Percentiles rank a stretch among this genome's conserved stretches.
Conservation (phyloP, 106 monocot genomes). For the Cymbidium sinense region DNA sequence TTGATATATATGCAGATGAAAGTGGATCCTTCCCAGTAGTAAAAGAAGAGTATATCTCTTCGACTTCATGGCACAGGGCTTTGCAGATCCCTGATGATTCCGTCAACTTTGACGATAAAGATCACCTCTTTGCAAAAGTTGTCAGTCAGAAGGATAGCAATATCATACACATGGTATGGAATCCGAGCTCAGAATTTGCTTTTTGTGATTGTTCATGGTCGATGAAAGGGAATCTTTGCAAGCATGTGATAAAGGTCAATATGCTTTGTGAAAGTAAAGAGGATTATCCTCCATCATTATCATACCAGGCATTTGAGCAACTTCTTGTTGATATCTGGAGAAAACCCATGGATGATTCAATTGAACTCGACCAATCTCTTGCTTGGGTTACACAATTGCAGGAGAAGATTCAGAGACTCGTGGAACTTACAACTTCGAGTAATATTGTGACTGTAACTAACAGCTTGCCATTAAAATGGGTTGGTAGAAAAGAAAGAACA, state of each 20-base stretch:
- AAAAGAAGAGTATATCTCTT: constrained; percentile 72
- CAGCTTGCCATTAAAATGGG: constrained; percentile 67
- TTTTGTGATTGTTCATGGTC: constrained; percentile 91
- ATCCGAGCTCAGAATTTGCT: constrained; percentile 86
- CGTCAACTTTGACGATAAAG: constrained; percentile 49
- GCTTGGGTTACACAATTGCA: constrained; percentile 65
- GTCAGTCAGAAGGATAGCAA: constrained; percentile 52
- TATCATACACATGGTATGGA: constrained; percentile 49
- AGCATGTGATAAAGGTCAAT: constrained; percentile 86
- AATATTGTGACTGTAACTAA: constrained; percentile 48
- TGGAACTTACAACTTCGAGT: constrained; percentile 46
- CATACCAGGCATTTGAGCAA: constrained; percentile 45
- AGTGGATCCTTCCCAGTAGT: constrained; percentile 77
- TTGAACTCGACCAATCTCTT: constrained; percentile 66
- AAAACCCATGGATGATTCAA: constrained; percentile 70
- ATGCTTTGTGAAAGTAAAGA: constrained; percentile 34
- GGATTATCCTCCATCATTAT: constrained; percentile 44
- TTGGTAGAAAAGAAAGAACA: constrained; percentile 54
- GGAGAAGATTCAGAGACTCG: constrained; percentile 44
- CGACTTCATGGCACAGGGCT: constrained; percentile 89
- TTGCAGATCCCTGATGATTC: constrained; percentile 67
- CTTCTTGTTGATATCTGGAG: constrained; percentile 53
- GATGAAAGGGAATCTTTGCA: constrained; percentile 88
- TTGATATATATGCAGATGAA: constrained; percentile 83
- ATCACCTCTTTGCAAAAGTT: constrained; percentile 54